Conservation (phyloP, 2,329 filamentous ascomycete species). For the Microdochium bolleyi region DNA sequence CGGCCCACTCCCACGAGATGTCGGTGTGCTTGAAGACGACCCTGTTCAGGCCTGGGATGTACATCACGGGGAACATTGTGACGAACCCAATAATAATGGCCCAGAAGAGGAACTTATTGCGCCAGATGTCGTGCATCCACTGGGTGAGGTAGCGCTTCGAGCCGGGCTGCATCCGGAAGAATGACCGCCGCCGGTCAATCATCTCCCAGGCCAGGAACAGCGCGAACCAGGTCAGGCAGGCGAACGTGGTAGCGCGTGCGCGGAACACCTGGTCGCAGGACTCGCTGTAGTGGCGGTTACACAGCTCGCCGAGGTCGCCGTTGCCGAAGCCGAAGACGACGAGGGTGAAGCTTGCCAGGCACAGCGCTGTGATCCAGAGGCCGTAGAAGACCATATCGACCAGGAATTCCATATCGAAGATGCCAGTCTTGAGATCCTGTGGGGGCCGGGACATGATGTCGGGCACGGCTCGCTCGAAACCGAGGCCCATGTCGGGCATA, state of each 20-base stretch:
- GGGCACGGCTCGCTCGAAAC: conserved; percentile 61
- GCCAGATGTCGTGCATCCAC: conserved; percentile 61
- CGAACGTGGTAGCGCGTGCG: conserved; percentile 66
- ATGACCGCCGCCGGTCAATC: conserved; percentile 62
- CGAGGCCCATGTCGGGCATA: conserved; percentile 69
- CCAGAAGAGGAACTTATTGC: conserved; percentile 66
- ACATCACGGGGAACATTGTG: conserved; percentile 42
- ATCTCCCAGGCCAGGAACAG: conserved; percentile 76
- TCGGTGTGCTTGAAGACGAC: conserved; percentile 52
- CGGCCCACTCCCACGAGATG: conserved; percentile 56
- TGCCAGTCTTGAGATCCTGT: conserved; percentile 51
- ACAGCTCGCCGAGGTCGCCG: conserved; percentile 45
- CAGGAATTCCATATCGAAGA: conserved; percentile 60
- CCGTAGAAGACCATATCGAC: conserved; percentile 63
- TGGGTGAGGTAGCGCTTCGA: conserved; percentile 54
- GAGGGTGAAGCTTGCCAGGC: conserved; percentile 53
- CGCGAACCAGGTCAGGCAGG: conserved; percentile 67
- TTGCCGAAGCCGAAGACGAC: conserved; percentile 55
- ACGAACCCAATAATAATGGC: conserved; percentile 43
- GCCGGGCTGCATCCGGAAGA: conserved; percentile 66
- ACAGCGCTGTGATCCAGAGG: conserved; percentile 58
- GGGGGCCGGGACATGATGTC: conserved; percentile 64
- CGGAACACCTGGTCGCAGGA: conserved; percentile 59
- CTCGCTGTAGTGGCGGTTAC: conserved; percentile 49
- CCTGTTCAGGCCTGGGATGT: conserved; percentile 52